Evolutionary conservation across 495 filamentous ascomycete species (phyloP).

Genomic region (Amorphotheca resinae): DNA sequence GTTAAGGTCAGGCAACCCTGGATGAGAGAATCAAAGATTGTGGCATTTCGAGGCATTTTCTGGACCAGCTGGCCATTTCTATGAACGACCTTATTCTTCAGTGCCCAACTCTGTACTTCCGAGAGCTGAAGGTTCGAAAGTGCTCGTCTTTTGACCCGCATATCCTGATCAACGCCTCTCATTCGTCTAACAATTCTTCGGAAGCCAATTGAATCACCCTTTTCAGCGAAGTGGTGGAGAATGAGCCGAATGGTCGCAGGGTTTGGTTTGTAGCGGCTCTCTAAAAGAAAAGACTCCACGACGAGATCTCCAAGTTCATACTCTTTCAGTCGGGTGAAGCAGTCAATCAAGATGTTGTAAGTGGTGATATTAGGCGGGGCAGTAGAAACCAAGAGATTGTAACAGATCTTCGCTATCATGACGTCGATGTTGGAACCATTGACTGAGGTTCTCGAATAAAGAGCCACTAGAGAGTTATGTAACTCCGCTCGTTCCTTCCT

Average conservation of each 20-base stretch:
- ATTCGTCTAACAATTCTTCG: conserved; percentile 28
- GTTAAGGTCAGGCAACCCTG: conserved; percentile 5
- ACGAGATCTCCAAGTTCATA: conserved; percentile 39
- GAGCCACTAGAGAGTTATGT: conserved; percentile 5
- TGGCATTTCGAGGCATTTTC: conserved; percentile 9
- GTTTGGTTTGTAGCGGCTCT: conserved; percentile 37
- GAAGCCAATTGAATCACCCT: conserved; percentile 28
- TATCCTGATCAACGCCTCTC: conserved; percentile 19
- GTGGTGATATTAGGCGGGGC: conserved; percentile 48
- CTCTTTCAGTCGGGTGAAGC: conserved; percentile 39
- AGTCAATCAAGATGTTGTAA: conserved; percentile 52
- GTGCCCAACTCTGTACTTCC: conserved; percentile 11
- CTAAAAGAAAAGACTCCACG: conserved; percentile 37
- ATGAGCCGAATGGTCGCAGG: conserved; percentile 38
- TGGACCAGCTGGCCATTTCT: conserved; percentile 3
- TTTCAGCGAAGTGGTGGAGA: conserved; percentile 40
- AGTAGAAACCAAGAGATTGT: conserved; percentile 46
- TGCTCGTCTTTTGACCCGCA: conserved; percentile 3
- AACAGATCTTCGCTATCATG: conserved; percentile 47
- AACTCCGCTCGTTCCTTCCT: conserved; percentile 6
- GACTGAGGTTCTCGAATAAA: conserved; percentile 1
- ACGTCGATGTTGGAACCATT: conserved; percentile 14
- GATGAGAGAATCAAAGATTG: conserved; percentile 17
- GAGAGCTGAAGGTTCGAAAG: background rate
- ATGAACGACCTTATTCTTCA: conserved; percentile 11